Percentiles rank a stretch among this genome's conserved stretches.
Evolutionary conservation across 495 filamentous ascomycete genomes (phyloP).

Genomic region (Trichoderma gamsii): DNA sequence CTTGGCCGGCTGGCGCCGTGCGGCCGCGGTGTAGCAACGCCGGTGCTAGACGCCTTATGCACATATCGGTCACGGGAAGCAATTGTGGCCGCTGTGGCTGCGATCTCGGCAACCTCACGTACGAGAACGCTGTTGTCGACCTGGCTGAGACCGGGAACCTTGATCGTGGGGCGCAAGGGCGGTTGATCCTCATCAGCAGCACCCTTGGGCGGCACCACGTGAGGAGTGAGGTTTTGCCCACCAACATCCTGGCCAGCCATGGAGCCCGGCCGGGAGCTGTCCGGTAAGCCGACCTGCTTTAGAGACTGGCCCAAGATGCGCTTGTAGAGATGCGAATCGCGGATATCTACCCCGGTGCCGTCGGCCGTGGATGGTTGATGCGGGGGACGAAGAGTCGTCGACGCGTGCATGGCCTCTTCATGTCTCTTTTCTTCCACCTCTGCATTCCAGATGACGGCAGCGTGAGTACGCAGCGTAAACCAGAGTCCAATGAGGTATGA

Average conservation of each 20-base stretch:
- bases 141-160: conserved; percentile 63
- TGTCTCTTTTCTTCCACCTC: conserved; percentile 80
- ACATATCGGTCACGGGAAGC: conserved; percentile 63
- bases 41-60: conserved; percentile 18
- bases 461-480: conserved; percentile 95
- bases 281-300: conserved; percentile 64
- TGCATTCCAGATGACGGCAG: conserved; percentile 91
- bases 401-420: conserved; percentile 30
- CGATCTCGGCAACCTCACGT: conserved; percentile 82
- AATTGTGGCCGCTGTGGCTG: conserved; percentile 82
- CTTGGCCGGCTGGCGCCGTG: conserved; percentile 10
- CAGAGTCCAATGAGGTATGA: conserved; percentile 91
- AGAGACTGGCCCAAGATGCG: conserved; percentile 86
- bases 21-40: conserved; percentile 17
- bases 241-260: conserved; percentile 18
- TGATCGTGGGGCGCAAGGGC: conserved; percentile 36
- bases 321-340: conserved; percentile 86
- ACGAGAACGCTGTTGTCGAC: conserved; percentile 75
- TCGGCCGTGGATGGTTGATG: conserved; percentile 36
- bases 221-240: conserved; percentile 42
- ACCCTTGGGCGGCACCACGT: conserved; percentile 67
- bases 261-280: conserved; percentile 41
- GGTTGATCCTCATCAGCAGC: conserved; percentile 36
- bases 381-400: conserved; percentile 15
- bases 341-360: conserved; percentile 49